Conservation (phyloP, 2,329 filamentous ascomycete genomes). For the Beauveria medogensis region DNA sequence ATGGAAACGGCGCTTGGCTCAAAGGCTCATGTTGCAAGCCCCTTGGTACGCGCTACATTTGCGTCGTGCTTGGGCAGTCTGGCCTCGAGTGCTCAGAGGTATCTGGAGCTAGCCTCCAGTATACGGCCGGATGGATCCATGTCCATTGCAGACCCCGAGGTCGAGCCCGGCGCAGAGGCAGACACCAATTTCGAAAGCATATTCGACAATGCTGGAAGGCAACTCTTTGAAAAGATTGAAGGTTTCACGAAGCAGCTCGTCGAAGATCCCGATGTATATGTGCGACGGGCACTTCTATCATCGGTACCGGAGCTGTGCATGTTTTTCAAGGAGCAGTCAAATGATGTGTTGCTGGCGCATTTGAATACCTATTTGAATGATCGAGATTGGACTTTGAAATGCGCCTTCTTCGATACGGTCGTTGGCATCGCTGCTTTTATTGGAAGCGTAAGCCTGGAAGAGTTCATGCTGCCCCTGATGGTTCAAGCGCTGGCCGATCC, state of each 20-base stretch:
- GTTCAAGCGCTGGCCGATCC: conserved; percentile 86
- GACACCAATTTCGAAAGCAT: conserved; percentile 70
- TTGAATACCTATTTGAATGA: conserved; percentile 97
- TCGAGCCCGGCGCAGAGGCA: conserved; percentile 61
- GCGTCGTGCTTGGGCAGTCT: conserved; percentile 86
- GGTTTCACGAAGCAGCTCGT: conserved; percentile 81
- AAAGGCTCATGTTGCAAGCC: conserved; percentile 41
- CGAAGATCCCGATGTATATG: conserved; percentile 76
- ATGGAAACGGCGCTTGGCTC: conserved; percentile 48
- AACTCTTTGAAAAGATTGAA: conserved; percentile 79
- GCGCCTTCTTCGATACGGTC: conserved; percentile 91
- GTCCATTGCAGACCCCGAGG: conserved; percentile 67
- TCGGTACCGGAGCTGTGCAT: conserved; percentile 89
- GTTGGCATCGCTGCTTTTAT: conserved; percentile 88
- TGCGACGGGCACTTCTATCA: conserved; percentile 81
- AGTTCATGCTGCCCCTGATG: conserved; percentile 94
- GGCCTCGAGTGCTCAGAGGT: conserved; percentile 74
- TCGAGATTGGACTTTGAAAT: conserved; percentile 91
- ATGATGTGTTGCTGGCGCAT: conserved; percentile 93
- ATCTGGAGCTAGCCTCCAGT: conserved; percentile 85
- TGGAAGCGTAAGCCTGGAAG: conserved; percentile 80
- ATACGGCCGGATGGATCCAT: conserved; percentile 77
- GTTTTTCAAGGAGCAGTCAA: conserved; percentile 88
- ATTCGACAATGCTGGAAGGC: conserved; percentile 78
- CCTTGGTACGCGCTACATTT: conserved; percentile 80